Conservation (phyloP, 305 asterid species). For the Solanum hybrid region DNA sequence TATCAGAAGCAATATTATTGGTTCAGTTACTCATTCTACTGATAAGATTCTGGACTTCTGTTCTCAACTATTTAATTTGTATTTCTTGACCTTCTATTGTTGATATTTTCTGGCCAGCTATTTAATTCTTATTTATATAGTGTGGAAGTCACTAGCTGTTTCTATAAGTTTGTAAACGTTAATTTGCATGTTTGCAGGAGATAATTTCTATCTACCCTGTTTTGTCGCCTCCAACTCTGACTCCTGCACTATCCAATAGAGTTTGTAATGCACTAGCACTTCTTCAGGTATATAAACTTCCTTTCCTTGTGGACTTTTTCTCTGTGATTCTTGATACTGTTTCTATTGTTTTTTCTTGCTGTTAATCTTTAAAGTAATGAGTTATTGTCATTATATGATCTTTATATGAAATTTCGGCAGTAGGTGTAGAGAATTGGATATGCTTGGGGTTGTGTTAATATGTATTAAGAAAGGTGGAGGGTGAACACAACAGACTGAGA, state of each 20-base stretch:
- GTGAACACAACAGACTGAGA: neutral
- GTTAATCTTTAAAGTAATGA: neutral
- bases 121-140: neutral
- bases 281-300: conserved; percentile 60
- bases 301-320: neutral
- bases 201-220: conserved; percentile 89
- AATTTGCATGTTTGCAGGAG: conserved; percentile 44
- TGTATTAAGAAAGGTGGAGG: neutral
- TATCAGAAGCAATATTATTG: neutral
- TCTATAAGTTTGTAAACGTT: neutral
- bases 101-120: neutral
- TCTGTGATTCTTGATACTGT: neutral
- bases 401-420: neutral
- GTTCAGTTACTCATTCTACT: neutral
- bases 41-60: neutral
- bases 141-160: neutral
- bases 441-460: neutral
- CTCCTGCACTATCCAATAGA: conserved; percentile 86
- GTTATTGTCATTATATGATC: neutral
- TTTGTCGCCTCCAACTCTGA: conserved; percentile 80
- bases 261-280: conserved; percentile 98
- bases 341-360: neutral
- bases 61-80: neutral
- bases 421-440: neutral
- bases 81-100: neutral